Evolutionary conservation across 2,329 filamentous ascomycete species (phyloP).

Genomic region (Calonectria hongkongensis): DNA sequence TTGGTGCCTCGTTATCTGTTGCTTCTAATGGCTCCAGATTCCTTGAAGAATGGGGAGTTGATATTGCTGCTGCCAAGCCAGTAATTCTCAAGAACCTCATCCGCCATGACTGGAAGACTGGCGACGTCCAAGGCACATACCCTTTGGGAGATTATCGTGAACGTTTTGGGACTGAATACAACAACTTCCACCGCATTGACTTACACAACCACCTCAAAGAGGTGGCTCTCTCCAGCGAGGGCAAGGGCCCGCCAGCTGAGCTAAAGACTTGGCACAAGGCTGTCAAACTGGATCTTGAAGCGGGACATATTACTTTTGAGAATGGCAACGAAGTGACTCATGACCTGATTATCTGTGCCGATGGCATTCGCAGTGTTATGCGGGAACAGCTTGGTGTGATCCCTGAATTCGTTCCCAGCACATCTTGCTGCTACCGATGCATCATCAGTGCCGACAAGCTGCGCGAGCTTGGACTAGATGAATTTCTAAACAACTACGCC

Average conservation of each 20-base stretch:
- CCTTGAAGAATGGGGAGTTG: constrained; percentile 77
- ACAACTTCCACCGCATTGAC: constrained; percentile 79
- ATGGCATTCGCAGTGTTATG: constrained; percentile 77
- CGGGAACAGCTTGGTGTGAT: constrained; percentile 73
- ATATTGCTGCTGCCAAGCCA: constrained; percentile 75
- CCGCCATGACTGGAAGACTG: constrained; percentile 78
- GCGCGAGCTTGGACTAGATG: constrained; percentile 71
- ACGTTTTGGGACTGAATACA: constrained; percentile 76
- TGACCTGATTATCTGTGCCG: constrained; percentile 75
- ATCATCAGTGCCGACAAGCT: constrained; percentile 75
- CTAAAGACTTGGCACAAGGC: constrained; percentile 73
- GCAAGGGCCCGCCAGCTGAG: constrained; percentile 70
- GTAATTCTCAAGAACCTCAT: constrained; percentile 77
- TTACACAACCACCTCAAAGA: constrained; percentile 78
- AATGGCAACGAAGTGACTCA: constrained; percentile 69
- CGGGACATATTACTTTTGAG: constrained; percentile 68
- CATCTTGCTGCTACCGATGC: constrained; percentile 75
- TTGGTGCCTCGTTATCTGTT: constrained; percentile 77
- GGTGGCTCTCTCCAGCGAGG: constrained; percentile 69
- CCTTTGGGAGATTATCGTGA: constrained; percentile 76
- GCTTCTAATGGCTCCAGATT: constrained; percentile 79
- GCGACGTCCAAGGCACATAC: constrained; percentile 75
- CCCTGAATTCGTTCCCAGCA: constrained; percentile 71
- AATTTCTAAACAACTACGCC: constrained; percentile 73
- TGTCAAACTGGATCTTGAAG: constrained; percentile 68